These are phyloP conservation scores for Bjerkandera adusta DNA, from an alignment of 1,284 basidiomycete genomes.

Conservation along the genomic window DNA sequence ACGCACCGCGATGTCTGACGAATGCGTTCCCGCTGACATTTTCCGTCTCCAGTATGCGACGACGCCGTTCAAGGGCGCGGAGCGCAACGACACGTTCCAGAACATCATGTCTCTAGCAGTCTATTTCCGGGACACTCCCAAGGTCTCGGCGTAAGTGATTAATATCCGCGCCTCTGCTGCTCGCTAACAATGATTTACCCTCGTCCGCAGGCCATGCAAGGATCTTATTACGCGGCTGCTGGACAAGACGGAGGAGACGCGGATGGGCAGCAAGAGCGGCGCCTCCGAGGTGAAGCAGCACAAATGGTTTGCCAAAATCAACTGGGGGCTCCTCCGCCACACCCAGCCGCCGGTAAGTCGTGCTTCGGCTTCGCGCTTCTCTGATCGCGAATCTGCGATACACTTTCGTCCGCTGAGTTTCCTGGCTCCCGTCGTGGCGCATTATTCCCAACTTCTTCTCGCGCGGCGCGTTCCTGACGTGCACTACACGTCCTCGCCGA, in stretches of 20 bases:
- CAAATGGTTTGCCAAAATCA: constrained; percentile 96
- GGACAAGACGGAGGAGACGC: constrained; percentile 90
- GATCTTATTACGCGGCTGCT: constrained; percentile 86
- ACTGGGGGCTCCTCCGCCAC: constrained; percentile 95
- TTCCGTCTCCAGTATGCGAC: constrained; percentile 76
- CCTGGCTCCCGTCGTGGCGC: constrained; percentile 10
- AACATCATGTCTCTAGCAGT: constrained; percentile 92
- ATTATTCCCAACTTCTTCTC: neutral
- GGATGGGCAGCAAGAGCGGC: constrained; percentile 89
- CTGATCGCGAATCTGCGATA: constrained; percentile 2
- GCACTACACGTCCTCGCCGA: no score
- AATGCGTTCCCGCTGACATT: no score
- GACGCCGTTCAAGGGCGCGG: constrained; percentile 97
- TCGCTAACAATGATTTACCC: neutral
- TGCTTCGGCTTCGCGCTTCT: constrained; percentile 10
- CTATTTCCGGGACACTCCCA: constrained; percentile 84
- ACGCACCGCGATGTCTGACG: no score
- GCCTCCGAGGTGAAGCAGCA: constrained; percentile 99
- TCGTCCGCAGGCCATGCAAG: constrained; percentile 67
- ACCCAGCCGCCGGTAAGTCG: constrained; percentile 85
- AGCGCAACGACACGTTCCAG: constrained; percentile 94
- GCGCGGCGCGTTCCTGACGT: neutral
- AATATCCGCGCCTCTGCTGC: neutral
- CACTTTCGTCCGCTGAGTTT: neutral
- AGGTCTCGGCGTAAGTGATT: constrained; percentile 74